phyloP scores from a whole-genome alignment of 2,329 filamentous ascomycete species.

The Penicillium brasilianum region DNA sequence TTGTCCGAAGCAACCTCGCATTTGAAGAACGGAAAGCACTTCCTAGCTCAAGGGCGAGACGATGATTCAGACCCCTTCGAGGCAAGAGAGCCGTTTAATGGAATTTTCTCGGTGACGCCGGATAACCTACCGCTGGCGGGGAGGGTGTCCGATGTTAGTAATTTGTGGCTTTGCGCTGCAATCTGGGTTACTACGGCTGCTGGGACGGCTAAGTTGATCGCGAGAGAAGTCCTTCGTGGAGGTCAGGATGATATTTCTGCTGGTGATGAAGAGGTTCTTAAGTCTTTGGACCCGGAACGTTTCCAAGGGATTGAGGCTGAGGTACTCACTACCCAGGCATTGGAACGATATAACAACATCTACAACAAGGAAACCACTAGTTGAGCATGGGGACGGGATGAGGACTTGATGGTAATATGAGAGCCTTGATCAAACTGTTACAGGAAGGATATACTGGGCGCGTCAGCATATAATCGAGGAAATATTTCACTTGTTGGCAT shows the following conservation, averaged over 20 bases:
- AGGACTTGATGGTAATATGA: background rate
- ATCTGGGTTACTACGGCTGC: slow-evolving; percentile 46
- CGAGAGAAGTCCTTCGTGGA: slow-evolving; percentile 27
- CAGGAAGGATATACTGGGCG: background rate
- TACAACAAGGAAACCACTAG: slow-evolving; percentile 30
- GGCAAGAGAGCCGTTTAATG: slow-evolving; percentile 36
- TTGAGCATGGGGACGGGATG: background rate
- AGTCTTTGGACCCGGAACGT: slow-evolving; percentile 32
- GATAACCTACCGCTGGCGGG: slow-evolving; percentile 43
- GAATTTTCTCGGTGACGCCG: slow-evolving; percentile 43
- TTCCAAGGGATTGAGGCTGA: slow-evolving; percentile 30
- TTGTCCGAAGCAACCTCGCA: slow-evolving; percentile 24
- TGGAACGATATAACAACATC: slow-evolving; percentile 40
- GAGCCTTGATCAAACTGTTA: background rate
- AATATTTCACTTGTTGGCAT: background rate
- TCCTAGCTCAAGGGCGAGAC: slow-evolving; percentile 27
- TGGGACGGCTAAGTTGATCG: slow-evolving; percentile 36
- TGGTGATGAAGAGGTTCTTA: slow-evolving; percentile 1
- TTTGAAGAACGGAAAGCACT: slow-evolving; percentile 17
- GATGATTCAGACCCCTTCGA: background rate
- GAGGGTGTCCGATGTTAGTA: slow-evolving; percentile 26
- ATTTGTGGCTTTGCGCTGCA: slow-evolving; percentile 40
- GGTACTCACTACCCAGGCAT: slow-evolving; percentile 29
- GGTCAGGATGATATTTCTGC: background rate
- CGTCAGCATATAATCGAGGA: background rate